A percentile compares a stretch with the other conserved stretches of the same genome.
These are phyloP conservation scores for Lasiosphaeria miniovina DNA, from an alignment of 495 filamentous ascomycete genomes.

Conservation along the genomic window DNA sequence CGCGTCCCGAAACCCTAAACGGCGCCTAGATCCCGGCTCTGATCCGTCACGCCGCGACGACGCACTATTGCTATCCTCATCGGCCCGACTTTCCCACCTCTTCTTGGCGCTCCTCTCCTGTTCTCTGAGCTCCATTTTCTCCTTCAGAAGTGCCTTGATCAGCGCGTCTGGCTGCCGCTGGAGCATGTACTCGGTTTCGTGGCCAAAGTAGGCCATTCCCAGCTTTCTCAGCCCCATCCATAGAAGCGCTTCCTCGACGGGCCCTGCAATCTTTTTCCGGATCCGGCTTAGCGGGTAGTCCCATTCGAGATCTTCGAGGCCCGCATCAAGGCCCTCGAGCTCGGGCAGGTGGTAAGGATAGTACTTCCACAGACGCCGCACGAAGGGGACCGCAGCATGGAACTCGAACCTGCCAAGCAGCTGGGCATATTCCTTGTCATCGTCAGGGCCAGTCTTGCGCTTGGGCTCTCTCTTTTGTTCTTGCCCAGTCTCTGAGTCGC, in stretches of 20 bases:
- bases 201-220: neutral
- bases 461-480: neutral
- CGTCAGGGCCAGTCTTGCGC: neutral
- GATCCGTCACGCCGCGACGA: too few relatives aligned
- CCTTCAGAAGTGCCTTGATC: neutral
- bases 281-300: constrained; percentile 6
- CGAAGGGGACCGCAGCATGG: neutral
- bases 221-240: neutral
- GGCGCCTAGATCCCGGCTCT: too few relatives aligned
- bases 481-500: neutral
- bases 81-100: too few relatives aligned
- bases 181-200: neutral
- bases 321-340: constrained; percentile 5
- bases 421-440: neutral
- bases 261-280: neutral
- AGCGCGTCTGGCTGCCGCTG: neutral
- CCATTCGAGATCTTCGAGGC: constrained; percentile 8
- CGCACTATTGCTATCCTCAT: too few relatives aligned
- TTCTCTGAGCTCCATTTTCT: neutral
- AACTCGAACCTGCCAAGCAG: neutral
- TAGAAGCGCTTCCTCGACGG: neutral
- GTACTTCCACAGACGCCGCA: constrained; percentile 1
- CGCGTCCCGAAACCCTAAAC: too few relatives aligned
- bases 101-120: neutral
- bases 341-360: neutral